Base-by-base conservation (phyloP, 2,329 filamentous ascomycete species). In the Dactylellina sp. region DNA sequence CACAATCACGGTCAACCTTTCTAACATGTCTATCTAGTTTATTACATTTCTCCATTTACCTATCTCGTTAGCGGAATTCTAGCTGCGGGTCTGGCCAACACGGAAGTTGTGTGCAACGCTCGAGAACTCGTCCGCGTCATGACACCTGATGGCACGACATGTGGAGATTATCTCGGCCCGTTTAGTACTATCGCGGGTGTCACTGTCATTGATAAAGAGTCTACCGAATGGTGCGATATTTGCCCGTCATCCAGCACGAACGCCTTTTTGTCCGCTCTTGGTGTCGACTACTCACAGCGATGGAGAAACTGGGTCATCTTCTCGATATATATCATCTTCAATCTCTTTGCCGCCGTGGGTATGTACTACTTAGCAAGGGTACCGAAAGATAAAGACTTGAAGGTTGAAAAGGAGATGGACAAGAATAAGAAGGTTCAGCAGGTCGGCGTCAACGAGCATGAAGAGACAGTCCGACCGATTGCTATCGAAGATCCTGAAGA, bases 21-120 rank as follows among this genome's bases (percentile, higher is more conserved):
- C 39, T 70, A 47, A 70, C 37, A 7, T n/a, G 24, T n/a, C 24
- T 28, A 6, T 42, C 35, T 55, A 72, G 68, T 72, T 28, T 60
- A 65, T 46, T 72, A 72, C n/a, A 72, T 72, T 18, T 92, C 89
- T 0, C 92, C 93, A 0, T 91, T 97, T 77, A 93, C 90, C 0
- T 97, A 96, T 80, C 83, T 95, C 14, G 87, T 94, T 24, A 85
- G 86, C 7, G 91, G 89, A 20, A 88, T 96, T 82, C 81, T 94
- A 0, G 85, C 89, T 0, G 86, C 86, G 0, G 91, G 87, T 1
- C 82, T 96, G 3, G 90, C 90, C 42, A 89, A 90, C 77, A 87
- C 87, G 0, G 53, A 81, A 0, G 88, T 94, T 32, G 77, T 80
- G 0, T 97, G 93, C 80, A 87, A 90, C 0, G 76, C 80, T 4